phyloP scores from a whole-genome alignment of 2,329 filamentous ascomycete species.

The Polychaeton citri region DNA sequence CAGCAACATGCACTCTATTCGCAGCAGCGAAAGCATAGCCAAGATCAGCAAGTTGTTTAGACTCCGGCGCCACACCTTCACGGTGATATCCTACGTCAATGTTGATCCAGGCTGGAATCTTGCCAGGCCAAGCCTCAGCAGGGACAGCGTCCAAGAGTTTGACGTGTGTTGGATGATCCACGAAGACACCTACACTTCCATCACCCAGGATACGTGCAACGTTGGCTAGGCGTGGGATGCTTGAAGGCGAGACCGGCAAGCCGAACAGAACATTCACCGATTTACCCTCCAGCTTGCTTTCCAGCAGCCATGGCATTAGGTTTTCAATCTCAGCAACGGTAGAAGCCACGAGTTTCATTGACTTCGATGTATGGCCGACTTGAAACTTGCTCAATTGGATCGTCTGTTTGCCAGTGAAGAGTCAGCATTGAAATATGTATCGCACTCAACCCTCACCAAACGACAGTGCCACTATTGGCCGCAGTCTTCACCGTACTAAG shows the following conservation, averaged over 20 bases:
- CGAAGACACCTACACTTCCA: conserved; percentile 47
- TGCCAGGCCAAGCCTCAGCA: conserved; percentile 27
- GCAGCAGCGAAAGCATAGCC: conserved; percentile 36
- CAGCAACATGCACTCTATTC: conserved; percentile 36
- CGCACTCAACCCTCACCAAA: too few species aligned
- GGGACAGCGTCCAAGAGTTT: conserved; percentile 33
- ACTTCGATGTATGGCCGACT: conserved; percentile 43
- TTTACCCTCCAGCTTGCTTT: conserved; percentile 38
- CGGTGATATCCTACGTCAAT: conserved; percentile 62
- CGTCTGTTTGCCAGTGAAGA: too few species aligned
- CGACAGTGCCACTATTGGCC: too few species aligned
- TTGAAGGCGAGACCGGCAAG: conserved; percentile 52
- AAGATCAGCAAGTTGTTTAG: conserved; percentile 32
- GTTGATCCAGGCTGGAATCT: conserved; percentile 53
- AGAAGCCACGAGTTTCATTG: conserved; percentile 54
- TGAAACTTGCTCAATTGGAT: conserved; percentile 53
- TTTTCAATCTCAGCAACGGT: conserved; percentile 63
- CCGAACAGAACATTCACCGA: conserved; percentile 50
- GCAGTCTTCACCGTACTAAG: too few species aligned
- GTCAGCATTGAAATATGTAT: background rate
- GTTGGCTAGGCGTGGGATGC: conserved; percentile 44
- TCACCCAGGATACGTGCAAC: conserved; percentile 45
- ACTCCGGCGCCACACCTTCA: conserved; percentile 48
- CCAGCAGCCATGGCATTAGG: conserved; percentile 45
- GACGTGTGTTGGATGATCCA: conserved; percentile 56